Percentiles rank a stretch among this genome's conserved stretches.
Conservation (phyloP, 768 basidiomycete genomes). For the Plicaturopsis crispa region DNA sequence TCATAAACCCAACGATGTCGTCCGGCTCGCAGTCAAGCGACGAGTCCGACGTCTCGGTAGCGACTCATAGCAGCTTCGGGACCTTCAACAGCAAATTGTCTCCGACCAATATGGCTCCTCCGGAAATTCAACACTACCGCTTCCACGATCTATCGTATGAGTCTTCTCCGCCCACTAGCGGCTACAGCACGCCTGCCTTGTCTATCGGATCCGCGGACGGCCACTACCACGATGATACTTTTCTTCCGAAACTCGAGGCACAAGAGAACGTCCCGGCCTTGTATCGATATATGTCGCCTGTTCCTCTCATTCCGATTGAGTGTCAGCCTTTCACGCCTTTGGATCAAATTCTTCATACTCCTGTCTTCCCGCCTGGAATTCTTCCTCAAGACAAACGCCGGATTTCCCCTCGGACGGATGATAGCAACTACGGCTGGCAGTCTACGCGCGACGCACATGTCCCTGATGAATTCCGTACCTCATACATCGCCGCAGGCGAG, state of each 20-base stretch:
- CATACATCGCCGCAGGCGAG: background rate
- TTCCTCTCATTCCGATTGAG: constrained; percentile 4
- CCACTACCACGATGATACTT: constrained; percentile 10
- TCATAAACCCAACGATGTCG: background rate
- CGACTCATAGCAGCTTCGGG: constrained; percentile 5
- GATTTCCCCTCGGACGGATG: constrained; percentile 1
- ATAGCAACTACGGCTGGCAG: constrained; percentile 14
- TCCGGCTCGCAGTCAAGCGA: background rate
- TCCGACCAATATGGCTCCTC: constrained; percentile 20
- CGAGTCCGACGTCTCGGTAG: background rate
- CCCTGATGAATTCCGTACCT: constrained; percentile 3
- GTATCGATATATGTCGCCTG: constrained; percentile 7
- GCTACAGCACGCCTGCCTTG: constrained; percentile 8
- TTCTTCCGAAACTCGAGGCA: too few species aligned
- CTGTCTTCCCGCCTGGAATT: constrained; percentile 17
- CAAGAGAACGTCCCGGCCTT: too few species aligned
- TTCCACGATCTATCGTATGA: constrained; percentile 13
- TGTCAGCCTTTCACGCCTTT: constrained; percentile 15
- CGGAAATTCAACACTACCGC: constrained; percentile 21
- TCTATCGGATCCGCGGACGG: constrained; percentile 11
- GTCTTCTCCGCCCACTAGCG: constrained; percentile 8
- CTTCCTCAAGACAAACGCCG: constrained; percentile 11
- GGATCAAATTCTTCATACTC: constrained; percentile 21
- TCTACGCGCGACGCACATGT: constrained; percentile 6
- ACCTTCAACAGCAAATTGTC: constrained; percentile 12